These are phyloP conservation scores for Aspergillus pseudonomiae DNA, from an alignment of 2,329 filamentous ascomycete genomes.

Conservation along the genomic window DNA sequence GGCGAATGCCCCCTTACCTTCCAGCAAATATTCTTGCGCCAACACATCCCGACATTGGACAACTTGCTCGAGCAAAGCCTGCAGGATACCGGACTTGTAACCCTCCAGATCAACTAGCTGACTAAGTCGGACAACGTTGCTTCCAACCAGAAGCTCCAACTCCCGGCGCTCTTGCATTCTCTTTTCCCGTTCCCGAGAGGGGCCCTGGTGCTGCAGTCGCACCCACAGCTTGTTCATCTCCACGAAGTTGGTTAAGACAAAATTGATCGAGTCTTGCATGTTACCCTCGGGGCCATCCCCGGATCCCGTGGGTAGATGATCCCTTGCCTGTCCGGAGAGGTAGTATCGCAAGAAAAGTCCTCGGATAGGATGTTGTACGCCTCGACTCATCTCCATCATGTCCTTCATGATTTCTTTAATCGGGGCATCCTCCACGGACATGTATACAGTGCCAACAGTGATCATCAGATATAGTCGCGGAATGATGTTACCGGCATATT, in stretches of 20 bases:
- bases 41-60: conserved; percentile 97
- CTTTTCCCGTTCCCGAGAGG: conserved; percentile 91
- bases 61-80: conserved; percentile 89
- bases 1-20: conserved; percentile 54
- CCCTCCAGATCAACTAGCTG: conserved; percentile 93
- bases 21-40: conserved; percentile 94
- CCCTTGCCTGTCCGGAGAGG: conserved; percentile 89
- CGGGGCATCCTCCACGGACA: conserved; percentile 96
- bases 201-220: conserved; percentile 92
- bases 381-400: conserved; percentile 99
- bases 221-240: conserved; percentile 99
- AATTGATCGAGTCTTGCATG: conserved; percentile 95
- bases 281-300: conserved; percentile 94
- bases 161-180: conserved; percentile 93
- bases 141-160: conserved; percentile 91
- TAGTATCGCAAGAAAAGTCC: conserved; percentile 96
- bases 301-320: conserved; percentile 78
- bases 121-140: conserved; percentile 91
- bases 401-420: conserved; percentile 99
- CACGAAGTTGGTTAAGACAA: conserved; percentile 96
- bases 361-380: conserved; percentile 94
- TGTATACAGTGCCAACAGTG: conserved; percentile 97
- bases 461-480: conserved; percentile 98
- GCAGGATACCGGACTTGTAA: conserved; percentile 88
- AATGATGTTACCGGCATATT: conserved; percentile 97